Percentiles rank a stretch among this genome's conserved stretches.
Evolutionary conservation across 2,329 filamentous ascomycete genomes (phyloP).

Genomic region (Hymenotorrendiella dingleyae): DNA sequence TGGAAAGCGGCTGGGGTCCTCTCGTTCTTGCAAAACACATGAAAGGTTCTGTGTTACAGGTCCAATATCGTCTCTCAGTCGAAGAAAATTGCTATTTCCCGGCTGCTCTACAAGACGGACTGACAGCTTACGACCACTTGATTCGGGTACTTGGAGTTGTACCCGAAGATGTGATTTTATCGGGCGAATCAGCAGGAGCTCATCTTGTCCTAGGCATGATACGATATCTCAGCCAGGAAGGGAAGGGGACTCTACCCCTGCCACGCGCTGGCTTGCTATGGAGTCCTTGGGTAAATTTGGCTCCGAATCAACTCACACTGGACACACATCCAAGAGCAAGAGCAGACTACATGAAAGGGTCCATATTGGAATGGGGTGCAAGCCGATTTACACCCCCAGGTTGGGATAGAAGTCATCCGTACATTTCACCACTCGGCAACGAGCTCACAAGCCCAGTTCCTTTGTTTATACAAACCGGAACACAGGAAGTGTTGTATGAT

Average conservation of each 20-base stretch:
- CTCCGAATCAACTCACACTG: not conserved
- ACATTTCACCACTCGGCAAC: not conserved
- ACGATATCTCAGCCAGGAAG: not conserved
- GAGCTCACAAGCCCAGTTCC: not conserved
- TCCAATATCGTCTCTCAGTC: not conserved
- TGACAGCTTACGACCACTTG: not conserved
- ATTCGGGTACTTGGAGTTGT: not conserved
- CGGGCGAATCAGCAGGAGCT: not conserved
- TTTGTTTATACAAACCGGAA: not conserved
- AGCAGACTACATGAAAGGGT: conserved; percentile 1
- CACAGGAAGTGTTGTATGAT: not conserved
- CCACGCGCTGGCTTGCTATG: not conserved
- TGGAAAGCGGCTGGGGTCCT: conserved; percentile 4
- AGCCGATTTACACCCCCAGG: not conserved
- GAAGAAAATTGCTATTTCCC: conserved; percentile 1
- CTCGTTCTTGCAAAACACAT: not conserved
- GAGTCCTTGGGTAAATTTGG: conserved; percentile 1
- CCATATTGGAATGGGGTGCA: too few species aligned
- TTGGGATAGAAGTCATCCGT: not conserved
- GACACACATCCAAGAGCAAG: not conserved
- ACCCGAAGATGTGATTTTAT: not conserved
- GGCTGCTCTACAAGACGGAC: not conserved
- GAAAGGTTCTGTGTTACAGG: conserved; percentile 1
- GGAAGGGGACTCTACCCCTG: conserved; percentile 1
- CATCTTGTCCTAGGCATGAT: not conserved